A percentile compares a stretch with the other conserved stretches of the same genome.
These are phyloP conservation scores for Xylariaceae sp. DNA, from an alignment of 2,329 filamentous ascomycete genomes.

Conservation along the genomic window DNA sequence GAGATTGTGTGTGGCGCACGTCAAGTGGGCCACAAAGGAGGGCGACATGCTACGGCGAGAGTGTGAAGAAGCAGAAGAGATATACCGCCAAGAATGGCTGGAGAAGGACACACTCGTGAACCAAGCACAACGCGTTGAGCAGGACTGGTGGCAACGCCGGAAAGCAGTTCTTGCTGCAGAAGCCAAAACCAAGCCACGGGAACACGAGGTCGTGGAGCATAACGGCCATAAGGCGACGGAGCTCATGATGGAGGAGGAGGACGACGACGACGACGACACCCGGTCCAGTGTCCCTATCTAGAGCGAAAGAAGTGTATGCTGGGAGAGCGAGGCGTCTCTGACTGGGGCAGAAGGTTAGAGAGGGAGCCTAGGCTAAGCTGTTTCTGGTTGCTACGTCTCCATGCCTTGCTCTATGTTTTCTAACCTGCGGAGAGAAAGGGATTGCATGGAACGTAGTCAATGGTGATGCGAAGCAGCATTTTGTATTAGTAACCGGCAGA, in stretches of 20 bases:
- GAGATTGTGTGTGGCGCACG: slow-evolving; percentile 66
- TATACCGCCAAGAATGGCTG: slow-evolving; percentile 70
- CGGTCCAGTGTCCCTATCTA: background rate
- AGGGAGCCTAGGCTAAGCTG: background rate
- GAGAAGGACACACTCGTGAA: slow-evolving; percentile 78
- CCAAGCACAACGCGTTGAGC: slow-evolving; percentile 66
- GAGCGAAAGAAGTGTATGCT: too few relatives aligned
- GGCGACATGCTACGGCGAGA: slow-evolving; percentile 62
- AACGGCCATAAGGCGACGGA: slow-evolving; percentile 21
- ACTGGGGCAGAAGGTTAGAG: background rate
- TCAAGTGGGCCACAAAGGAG: slow-evolving; percentile 71
- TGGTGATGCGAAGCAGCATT: too few relatives aligned
- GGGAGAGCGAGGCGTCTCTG: background rate
- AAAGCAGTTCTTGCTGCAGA: slow-evolving; percentile 47
- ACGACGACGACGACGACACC: background rate
- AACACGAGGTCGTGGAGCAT: slow-evolving; percentile 4
- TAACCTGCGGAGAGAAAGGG: too few relatives aligned
- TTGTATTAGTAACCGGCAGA: too few relatives aligned
- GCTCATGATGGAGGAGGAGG: background rate
- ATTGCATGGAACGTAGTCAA: too few relatives aligned
- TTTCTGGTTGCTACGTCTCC: too few relatives aligned
- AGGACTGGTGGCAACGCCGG: slow-evolving; percentile 61
- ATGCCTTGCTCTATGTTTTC: too few relatives aligned
- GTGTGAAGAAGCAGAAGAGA: slow-evolving; percentile 63
- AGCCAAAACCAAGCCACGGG: slow-evolving; percentile 13